Base-by-base conservation (phyloP, 495 filamentous ascomycete genomes). In the Beverwykella pulmonaria region DNA sequence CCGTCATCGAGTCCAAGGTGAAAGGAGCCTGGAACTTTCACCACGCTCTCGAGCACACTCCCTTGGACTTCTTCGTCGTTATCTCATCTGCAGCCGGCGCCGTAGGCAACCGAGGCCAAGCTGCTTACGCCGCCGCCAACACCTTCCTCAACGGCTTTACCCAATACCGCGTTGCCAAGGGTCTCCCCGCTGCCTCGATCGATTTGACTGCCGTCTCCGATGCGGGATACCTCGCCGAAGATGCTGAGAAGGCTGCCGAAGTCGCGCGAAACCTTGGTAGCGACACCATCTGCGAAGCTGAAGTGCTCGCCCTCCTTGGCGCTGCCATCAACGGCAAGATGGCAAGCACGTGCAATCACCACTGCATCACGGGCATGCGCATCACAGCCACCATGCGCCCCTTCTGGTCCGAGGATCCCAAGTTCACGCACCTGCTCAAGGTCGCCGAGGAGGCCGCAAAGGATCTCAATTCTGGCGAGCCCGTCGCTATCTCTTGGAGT, bases 41-140 rank as follows among this genome's bases (percentile, higher is more conserved):
- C 32, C 58, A 61, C 22, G 58, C 58, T 3, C 47, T 61, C 17
- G 22, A 26, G 19, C 15, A n/a, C 15, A 34, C 46, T 27, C 23
- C 53, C 15, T 52, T 71, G 5, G 68, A 71, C 29, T 71, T 71
- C 59, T 67, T 71, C 58, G 53, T 57, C 6, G 22, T 53, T 17
- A 57, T 71, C 15, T 71, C 68, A 8, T 61, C 55, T 29, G 49
- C 68, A 19, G 34, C 63, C 26, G 64, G 58, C 44, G 29, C 61
- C 6, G 30, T 71, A 19, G 68, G 68, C 17, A 50, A 68, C 29
- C 20, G 20, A n/a, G 63, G 57, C 1, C 68, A 71, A 55, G 63
- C 57, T 23, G 69, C 70, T 39, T 71, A 71, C 44, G 63, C 58
- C 0, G 68, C 68, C 17, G 68, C 57, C 6, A 68, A 68, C 59